Base-by-base conservation (phyloP, 2,329 filamentous ascomycete genomes). In the Botrytis galanthina region DNA sequence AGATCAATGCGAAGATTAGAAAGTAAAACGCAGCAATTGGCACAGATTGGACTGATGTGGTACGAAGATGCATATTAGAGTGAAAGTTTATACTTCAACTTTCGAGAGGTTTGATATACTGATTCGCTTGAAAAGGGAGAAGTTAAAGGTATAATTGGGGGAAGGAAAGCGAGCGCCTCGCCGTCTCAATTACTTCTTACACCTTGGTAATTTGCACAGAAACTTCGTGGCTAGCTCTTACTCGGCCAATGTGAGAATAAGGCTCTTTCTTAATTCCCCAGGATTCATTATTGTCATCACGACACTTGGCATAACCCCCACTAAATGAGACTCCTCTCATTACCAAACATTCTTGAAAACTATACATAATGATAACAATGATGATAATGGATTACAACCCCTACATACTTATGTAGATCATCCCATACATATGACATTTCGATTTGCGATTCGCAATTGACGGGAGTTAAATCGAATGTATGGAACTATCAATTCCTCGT, bases 391-490 rank as follows among this genome's bases (percentile, higher is more conserved):
- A 68, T 68, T 42, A 57, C 9, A 42, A 32, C 20, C 16, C 22
- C 22, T 29, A 68, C 66, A 57, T 57, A 68, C 46, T 54, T 54
- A 39, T 68, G 46, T 54, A 54, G 46, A 68, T 32, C 46, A 6
- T 54, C n/a, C 46, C 26, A 68, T 68, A 68, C 66, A 44, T 69
- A 51, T 51, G 66, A 42, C 66, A 69, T 57, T 37, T 42, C 51
- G 35, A 32, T 69, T 32, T 69, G 18, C 66, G 48, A 54, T 26
- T 32, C 7, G 26, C n/a, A 42, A n/a, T 57, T 16, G 44, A 29
- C 18, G 46, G 44, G 35, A 51, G 22, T 37, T 39, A 37, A 54
- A 51, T 67, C 26, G 26, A 48, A 35, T 9, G 29, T 32, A 66
- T 66, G 48, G 35, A 68, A 54, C 35, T 54, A 54, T 68, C 26